phyloP scores from a whole-genome alignment of 176 grass and related monocot species.

The Bothriochloa decipiens region DNA sequence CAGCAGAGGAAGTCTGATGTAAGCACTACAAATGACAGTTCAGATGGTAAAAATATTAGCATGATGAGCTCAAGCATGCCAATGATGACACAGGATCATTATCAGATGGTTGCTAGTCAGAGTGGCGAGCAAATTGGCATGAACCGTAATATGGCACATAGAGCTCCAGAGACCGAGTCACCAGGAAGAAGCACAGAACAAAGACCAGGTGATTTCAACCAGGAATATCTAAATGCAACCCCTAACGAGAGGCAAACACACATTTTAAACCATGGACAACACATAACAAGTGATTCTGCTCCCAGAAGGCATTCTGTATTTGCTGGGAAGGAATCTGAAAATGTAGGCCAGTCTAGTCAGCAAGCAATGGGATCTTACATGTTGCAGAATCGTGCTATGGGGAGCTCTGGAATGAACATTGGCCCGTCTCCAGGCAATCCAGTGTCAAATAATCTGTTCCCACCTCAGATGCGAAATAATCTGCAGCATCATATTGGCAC shows the following conservation, averaged over 20 bases:
- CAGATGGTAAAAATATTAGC: slow-evolving; percentile 46
- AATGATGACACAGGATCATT: slow-evolving; percentile 52
- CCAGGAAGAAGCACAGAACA: slow-evolving; percentile 57
- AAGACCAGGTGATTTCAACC: slow-evolving; percentile 55
- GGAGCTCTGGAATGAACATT: slow-evolving; percentile 68
- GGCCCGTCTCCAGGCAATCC: slow-evolving; percentile 46
- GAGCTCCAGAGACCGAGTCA: slow-evolving; percentile 58
- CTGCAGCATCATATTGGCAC: slow-evolving; percentile 60
- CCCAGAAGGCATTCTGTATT: slow-evolving; percentile 49
- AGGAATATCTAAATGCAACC: slow-evolving; percentile 56
- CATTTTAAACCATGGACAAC: slow-evolving; percentile 48
- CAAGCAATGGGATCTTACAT: slow-evolving; percentile 57
- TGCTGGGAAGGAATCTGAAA: slow-evolving; percentile 46
- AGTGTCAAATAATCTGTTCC: slow-evolving; percentile 48
- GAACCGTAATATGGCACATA: slow-evolving; percentile 52
- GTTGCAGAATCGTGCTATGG: slow-evolving; percentile 58
- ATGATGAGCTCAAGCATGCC: slow-evolving; percentile 49
- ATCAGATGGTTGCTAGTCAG: slow-evolving; percentile 47
- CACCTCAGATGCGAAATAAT: slow-evolving; percentile 55
- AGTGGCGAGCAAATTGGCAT: slow-evolving; percentile 55
- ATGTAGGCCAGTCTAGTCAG: slow-evolving; percentile 47
- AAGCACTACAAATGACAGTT: slow-evolving; percentile 45
- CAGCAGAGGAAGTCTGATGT: slow-evolving; percentile 61
- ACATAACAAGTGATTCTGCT: slow-evolving; percentile 45
- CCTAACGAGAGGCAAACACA: slow-evolving; percentile 47